Conservation (phyloP, 2,329 filamentous ascomycete species). For the Calcarisporium arbuscula region DNA sequence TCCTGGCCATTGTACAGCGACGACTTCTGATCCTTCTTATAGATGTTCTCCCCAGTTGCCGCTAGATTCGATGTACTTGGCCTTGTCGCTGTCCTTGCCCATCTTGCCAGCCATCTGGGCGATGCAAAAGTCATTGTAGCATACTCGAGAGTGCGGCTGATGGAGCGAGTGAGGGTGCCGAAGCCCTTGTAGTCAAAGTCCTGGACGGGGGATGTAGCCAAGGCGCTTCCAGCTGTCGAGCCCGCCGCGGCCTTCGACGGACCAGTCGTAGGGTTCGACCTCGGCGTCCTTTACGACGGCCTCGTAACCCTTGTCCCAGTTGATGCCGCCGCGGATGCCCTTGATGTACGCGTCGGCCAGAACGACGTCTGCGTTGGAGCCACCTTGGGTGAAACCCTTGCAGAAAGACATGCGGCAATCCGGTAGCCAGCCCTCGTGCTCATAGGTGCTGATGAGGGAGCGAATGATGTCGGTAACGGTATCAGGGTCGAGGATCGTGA, state of each 20-base stretch:
- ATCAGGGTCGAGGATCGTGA: conserved; percentile 60
- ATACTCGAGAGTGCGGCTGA: conserved; percentile 71
- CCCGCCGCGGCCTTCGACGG: conserved; percentile 63
- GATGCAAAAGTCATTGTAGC: conserved; percentile 70
- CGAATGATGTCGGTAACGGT: conserved; percentile 62
- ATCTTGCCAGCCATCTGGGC: conserved; percentile 54
- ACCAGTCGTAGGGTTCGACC: conserved; percentile 64
- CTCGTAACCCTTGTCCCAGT: conserved; percentile 62
- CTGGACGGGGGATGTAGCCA: conserved; percentile 63
- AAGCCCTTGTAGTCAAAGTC: conserved; percentile 61
- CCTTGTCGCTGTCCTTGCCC: conserved; percentile 46
- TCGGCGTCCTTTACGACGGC: conserved; percentile 70
- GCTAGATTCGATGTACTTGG: conserved; percentile 54
- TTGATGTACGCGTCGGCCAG: conserved; percentile 64
- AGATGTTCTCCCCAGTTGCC: conserved; percentile 65
- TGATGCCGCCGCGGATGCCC: conserved; percentile 52
- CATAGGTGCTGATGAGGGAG: conserved; percentile 66
- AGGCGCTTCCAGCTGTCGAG: conserved; percentile 65
- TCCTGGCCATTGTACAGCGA: conserved; percentile 44
- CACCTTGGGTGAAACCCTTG: conserved; percentile 69
- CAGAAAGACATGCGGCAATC: conserved; percentile 73
- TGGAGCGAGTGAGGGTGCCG: conserved; percentile 63
- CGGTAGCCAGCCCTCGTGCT: conserved; percentile 63
- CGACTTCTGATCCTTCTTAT: conserved; percentile 52
- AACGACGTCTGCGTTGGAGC: conserved; percentile 66